Conservation (phyloP, 2,329 filamentous ascomycete genomes). For the Ceratocystis ficicola region DNA sequence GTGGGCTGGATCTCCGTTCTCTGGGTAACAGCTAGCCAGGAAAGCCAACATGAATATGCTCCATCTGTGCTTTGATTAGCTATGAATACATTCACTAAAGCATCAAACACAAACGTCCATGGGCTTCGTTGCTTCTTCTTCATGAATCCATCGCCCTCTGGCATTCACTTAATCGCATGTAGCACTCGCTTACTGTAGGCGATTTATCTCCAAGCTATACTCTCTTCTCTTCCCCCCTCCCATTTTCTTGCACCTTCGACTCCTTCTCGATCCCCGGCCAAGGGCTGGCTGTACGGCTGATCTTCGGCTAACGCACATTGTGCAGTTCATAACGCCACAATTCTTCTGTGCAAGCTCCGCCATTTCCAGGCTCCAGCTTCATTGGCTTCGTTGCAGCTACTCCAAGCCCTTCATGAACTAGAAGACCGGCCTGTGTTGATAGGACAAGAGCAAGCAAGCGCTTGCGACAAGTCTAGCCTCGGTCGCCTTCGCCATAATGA, state of each 20-base stretch:
- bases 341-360: no score
- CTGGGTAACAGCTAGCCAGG: not conserved
- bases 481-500: not conserved
- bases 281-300: not conserved
- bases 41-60: not conserved
- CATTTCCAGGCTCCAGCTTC: not conserved
- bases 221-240: no score
- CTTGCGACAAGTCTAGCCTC: not conserved
- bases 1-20: no score
- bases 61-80: not conserved
- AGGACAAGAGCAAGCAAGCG: not conserved
- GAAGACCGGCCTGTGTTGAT: not conserved
- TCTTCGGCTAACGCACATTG: not conserved
- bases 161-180: not conserved
- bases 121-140: not conserved
- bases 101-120: not conserved
- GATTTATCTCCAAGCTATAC: not conserved
- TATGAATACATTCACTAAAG: no score
- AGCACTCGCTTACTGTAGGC: constrained; percentile 5
- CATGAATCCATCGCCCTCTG: not conserved
- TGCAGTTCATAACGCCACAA: not conserved
- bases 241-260: not conserved
- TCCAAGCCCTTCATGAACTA: not conserved
- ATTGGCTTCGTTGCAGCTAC: not conserved
- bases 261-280: not conserved